phyloP scores from a whole-genome alignment of 2,329 filamentous ascomycete genomes.

The Fusarium redolens region DNA sequence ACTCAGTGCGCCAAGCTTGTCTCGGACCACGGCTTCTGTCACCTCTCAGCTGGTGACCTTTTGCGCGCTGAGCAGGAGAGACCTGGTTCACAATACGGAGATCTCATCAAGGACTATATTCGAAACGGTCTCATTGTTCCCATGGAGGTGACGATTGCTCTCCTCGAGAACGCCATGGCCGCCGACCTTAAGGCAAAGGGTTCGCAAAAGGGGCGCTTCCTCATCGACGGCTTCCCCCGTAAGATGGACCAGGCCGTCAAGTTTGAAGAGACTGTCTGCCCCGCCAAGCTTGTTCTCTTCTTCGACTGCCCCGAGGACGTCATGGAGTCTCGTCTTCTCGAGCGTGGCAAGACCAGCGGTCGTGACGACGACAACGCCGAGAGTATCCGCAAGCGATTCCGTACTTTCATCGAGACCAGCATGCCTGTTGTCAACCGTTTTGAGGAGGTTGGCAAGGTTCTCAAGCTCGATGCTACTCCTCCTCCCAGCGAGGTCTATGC shows the following conservation, averaged over 20 bases:
- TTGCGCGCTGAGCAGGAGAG: conserved; percentile 94
- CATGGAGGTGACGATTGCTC: conserved; percentile 96
- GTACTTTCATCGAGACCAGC: conserved; percentile 92
- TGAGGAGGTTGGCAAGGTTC: conserved; percentile 78
- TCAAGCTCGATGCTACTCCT: conserved; percentile 80
- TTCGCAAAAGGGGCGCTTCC: conserved; percentile 74
- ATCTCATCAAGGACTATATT: conserved; percentile 93
- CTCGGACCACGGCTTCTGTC: conserved; percentile 87
- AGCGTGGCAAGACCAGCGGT: conserved; percentile 93
- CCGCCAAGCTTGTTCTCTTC: conserved; percentile 88
- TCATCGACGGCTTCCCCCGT: conserved; percentile 86
- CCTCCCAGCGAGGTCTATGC: conserved; percentile 71
- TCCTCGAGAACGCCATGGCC: conserved; percentile 94
- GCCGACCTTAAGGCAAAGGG: conserved; percentile 67
- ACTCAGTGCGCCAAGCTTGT: conserved; percentile 95
- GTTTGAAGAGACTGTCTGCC: conserved; percentile 91
- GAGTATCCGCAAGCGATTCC: conserved; percentile 96
- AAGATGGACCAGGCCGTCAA: conserved; percentile 97
- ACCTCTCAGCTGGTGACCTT: conserved; percentile 93
- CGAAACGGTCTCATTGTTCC: conserved; percentile 95
- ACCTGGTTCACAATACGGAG: conserved; percentile 86
- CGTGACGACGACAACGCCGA: conserved; percentile 94
- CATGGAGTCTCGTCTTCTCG: conserved; percentile 85
- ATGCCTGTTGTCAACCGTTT: conserved; percentile 97
- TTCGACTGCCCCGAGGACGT: conserved; percentile 91